A percentile compares a stretch with the other conserved stretches of the same genome.
phyloP scores from a whole-genome alignment of 495 filamentous ascomycete species.

The Parmelia sp. region DNA sequence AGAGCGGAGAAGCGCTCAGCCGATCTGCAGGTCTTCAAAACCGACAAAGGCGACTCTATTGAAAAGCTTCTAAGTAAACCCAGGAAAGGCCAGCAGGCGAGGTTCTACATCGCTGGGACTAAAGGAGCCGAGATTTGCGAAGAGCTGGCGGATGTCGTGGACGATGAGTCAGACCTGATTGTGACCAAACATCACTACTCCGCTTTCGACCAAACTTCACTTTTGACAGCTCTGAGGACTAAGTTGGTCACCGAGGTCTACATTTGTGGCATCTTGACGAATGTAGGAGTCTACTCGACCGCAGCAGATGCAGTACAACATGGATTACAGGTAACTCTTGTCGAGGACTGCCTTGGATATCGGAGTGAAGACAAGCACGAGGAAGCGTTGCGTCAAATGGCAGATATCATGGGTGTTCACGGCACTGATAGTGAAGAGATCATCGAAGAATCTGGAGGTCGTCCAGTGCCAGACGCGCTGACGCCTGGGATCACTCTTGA shows the following conservation, averaged over 20 bases:
- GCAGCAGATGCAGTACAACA: conserved; percentile 84
- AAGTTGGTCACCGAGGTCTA: conserved; percentile 87
- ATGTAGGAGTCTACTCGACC: conserved; percentile 86
- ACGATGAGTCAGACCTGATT: conserved; percentile 54
- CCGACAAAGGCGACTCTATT: conserved; percentile 20
- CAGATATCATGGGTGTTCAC: conserved; percentile 66
- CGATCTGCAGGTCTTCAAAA: conserved; percentile 22
- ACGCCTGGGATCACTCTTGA: conserved; percentile 27
- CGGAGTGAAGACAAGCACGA: conserved; percentile 65
- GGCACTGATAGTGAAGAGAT: conserved; percentile 54
- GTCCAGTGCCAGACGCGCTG: conserved; percentile 32
- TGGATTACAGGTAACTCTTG: conserved; percentile 74
- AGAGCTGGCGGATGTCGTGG: conserved; percentile 49
- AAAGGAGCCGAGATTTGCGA: conserved; percentile 63
- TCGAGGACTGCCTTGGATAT: conserved; percentile 88
- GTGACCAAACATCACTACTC: conserved; percentile 83
- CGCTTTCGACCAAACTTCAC: conserved; percentile 66
- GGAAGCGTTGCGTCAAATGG: conserved; percentile 69
- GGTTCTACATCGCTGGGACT: conserved; percentile 55
- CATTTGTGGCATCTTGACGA: conserved; percentile 82
- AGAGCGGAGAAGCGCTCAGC: conserved; percentile 25
- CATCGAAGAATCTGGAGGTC: conserved; percentile 38
- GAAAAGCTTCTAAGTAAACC: conserved; percentile 31
- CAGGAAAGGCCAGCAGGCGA: conserved; percentile 38
- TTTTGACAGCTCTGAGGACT: conserved; percentile 64